These are phyloP conservation scores for Earliella scabrosa DNA, from an alignment of 1,284 basidiomycete species.

Conservation along the genomic window DNA sequence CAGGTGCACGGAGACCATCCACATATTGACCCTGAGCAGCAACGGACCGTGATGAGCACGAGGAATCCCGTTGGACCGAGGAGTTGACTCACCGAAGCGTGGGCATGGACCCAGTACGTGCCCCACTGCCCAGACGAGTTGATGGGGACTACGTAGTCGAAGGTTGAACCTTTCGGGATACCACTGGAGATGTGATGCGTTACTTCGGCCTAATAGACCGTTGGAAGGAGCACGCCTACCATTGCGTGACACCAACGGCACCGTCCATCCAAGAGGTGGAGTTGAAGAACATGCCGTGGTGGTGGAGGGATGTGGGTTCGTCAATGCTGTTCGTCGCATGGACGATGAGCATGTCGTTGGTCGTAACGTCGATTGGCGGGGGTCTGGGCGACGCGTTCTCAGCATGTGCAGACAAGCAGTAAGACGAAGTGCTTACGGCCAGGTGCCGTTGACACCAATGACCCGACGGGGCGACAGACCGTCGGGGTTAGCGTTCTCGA, in stretches of 20 bases:
- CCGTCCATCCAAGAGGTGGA: slow-evolving; percentile 88
- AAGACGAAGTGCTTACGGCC: slow-evolving; percentile 70
- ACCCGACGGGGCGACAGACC: slow-evolving; percentile 74
- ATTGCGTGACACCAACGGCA: slow-evolving; percentile 83
- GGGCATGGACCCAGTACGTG: slow-evolving; percentile 90
- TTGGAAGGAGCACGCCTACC: slow-evolving; percentile 46
- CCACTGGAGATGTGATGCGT: slow-evolving; percentile 51
- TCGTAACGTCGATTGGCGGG: slow-evolving; percentile 76
- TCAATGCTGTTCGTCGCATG: slow-evolving; percentile 80
- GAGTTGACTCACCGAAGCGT: slow-evolving; percentile 49
- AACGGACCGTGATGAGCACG: background rate
- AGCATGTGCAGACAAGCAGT: background rate
- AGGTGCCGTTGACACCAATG: slow-evolving; percentile 88
- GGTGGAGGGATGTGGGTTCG: slow-evolving; percentile 69
- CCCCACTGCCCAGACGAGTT: slow-evolving; percentile 76
- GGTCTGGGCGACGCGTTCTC: slow-evolving; percentile 50
- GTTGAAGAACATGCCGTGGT: slow-evolving; percentile 96
- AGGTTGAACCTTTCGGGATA: slow-evolving; percentile 77
- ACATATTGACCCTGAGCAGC: slow-evolving; percentile 78
- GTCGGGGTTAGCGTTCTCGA: slow-evolving; percentile 75
- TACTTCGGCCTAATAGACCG: background rate
- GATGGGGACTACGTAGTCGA: slow-evolving; percentile 85
- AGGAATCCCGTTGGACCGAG: background rate
- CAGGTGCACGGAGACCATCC: slow-evolving; percentile 81
- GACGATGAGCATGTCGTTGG: slow-evolving; percentile 74